Conservation (phyloP, 2,329 filamentous ascomycete genomes). For the Fusarium haematococcum region DNA sequence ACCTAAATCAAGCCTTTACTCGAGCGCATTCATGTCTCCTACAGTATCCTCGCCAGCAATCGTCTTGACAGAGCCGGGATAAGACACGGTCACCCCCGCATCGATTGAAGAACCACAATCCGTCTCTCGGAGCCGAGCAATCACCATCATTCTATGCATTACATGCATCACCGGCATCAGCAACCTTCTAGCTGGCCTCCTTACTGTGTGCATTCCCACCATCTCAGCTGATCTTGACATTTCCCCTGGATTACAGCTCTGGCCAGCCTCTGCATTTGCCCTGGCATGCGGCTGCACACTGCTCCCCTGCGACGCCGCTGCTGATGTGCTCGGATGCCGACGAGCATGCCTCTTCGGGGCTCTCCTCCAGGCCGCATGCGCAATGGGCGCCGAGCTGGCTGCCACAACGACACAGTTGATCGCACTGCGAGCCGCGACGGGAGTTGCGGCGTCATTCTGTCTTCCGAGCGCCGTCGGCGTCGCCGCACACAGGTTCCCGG, state of each 20-base stretch:
- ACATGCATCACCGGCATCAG: conserved; percentile 3
- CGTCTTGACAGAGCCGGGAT: not conserved
- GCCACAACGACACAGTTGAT: not conserved
- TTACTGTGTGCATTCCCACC: conserved; percentile 19
- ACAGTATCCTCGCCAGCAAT: not conserved
- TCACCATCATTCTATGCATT: conserved; percentile 12
- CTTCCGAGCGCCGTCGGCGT: not conserved
- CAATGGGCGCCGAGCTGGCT: not conserved
- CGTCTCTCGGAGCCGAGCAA: not conserved
- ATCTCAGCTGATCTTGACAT: conserved; percentile 7
- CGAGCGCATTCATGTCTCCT: not conserved
- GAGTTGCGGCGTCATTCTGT: not conserved
- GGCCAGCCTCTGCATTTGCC: not conserved
- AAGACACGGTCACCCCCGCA: not conserved
- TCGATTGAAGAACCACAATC: not conserved
- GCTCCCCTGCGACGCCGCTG: not conserved
- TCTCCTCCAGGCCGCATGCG: not conserved
- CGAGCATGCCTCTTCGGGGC: not conserved
- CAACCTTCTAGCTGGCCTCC: conserved; percentile 9
- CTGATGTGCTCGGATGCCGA: not conserved
- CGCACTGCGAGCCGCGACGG: not conserved
- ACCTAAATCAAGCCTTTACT: not conserved
- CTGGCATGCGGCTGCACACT: not conserved
- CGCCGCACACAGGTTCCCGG: not conserved
- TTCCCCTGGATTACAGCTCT: not conserved